phyloP scores from a whole-genome alignment of 306 rosid species.

The cucumber (Cucumis sativus) region Cucumber_9930_V3 NC_026660.2:18936501-18937000 shows the following conservation, averaged over 20 bases:
- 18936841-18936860: slow-evolving; percentile 53
- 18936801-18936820: background rate
- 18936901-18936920: slow-evolving; percentile 99
- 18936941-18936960: background rate
- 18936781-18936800: background rate
- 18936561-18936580: slow-evolving; percentile 77
- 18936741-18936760: slow-evolving; percentile 86
- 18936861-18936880: slow-evolving; percentile 96
- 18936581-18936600: slow-evolving; percentile 75
- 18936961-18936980: background rate
- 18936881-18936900: slow-evolving; percentile 98
- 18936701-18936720: slow-evolving; percentile 99
- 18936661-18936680: slow-evolving; percentile 85
- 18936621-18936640: slow-evolving; percentile 84
- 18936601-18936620: slow-evolving; percentile 94
- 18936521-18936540: slow-evolving; percentile 31
- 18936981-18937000: background rate
- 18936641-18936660: slow-evolving; percentile 85
- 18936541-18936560: slow-evolving; percentile 60
- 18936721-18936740: slow-evolving; percentile 91
- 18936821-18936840: background rate
- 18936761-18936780: slow-evolving; percentile 37
- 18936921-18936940: slow-evolving; percentile 41
- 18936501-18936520: background rate
- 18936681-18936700: slow-evolving; percentile 83